Evolutionary conservation across 176 grass and related monocot genomes (phyloP).

Genomic region (Phoenix roebelenii): DNA sequence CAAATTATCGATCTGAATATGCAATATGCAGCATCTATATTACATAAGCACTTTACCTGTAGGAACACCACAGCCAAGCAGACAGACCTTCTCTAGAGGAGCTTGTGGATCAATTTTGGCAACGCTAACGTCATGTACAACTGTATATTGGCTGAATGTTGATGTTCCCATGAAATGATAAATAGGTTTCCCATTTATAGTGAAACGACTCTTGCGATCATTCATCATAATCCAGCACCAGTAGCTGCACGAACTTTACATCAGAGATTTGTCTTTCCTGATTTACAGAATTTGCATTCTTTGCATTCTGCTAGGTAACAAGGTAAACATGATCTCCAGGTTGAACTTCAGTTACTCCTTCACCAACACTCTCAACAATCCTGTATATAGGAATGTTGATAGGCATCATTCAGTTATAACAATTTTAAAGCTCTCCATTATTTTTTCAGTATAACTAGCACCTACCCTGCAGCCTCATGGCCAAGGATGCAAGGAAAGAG

Average conservation of each 20-base stretch:
- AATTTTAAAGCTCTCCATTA: too few species aligned
- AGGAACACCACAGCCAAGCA: slow-evolving; percentile 92
- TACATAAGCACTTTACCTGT: slow-evolving; percentile 41
- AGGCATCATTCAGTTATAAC: too few species aligned
- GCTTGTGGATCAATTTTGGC: slow-evolving; percentile 85
- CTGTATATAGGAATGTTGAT: slow-evolving; percentile 17
- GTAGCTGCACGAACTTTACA: slow-evolving; percentile 81
- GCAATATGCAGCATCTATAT: too few species aligned
- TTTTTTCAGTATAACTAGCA: too few species aligned
- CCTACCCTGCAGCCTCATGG: slow-evolving; percentile 86
- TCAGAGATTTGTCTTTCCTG: slow-evolving; percentile 95
- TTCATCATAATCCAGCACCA: slow-evolving; percentile 91
- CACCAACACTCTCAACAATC: slow-evolving; percentile 88
- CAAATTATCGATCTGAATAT: too few species aligned
- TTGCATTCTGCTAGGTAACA: slow-evolving; percentile 94
- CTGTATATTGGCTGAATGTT: slow-evolving; percentile 97
- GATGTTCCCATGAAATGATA: slow-evolving; percentile 99
- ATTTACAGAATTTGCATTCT: slow-evolving; percentile 93
- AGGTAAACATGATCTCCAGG: slow-evolving; percentile 93
- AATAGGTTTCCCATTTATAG: slow-evolving; percentile 70
- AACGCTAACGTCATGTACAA: slow-evolving; percentile 96
- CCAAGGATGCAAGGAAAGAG: slow-evolving; percentile 99
- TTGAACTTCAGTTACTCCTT: slow-evolving; percentile 87
- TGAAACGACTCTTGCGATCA: slow-evolving; percentile 75
- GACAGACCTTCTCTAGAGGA: slow-evolving; percentile 81